Conservation (phyloP, 139 green algal genomes). For the Mesotaenium endlicherianum region DNA sequence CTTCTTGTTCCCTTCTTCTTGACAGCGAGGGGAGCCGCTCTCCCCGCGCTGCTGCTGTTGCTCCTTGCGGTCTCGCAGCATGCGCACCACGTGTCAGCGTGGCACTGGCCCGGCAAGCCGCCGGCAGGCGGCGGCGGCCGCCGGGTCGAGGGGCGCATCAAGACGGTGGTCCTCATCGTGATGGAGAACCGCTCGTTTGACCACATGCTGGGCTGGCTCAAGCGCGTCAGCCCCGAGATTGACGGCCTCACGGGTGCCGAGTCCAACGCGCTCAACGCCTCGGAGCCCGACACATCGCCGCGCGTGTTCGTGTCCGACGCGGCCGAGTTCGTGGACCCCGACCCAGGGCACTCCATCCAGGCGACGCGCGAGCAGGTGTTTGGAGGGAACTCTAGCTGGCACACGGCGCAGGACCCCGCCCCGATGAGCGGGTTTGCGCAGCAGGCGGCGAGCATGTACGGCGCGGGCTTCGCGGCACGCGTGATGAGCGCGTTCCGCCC, state of each 20-base stretch:
- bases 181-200: conserved; percentile 52
- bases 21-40: too few relatives aligned
- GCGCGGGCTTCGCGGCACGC: conserved; percentile 7
- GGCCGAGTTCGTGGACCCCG: conserved; percentile 40
- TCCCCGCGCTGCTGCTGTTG: too few relatives aligned
- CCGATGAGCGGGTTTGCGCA: conserved; percentile 45
- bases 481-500: conserved; percentile 42
- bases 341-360: conserved; percentile 44
- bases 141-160: conserved; percentile 13
- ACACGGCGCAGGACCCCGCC: not conserved
- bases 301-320: conserved; percentile 8
- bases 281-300: not conserved
- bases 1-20: too few relatives aligned
- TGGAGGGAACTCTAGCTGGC: not conserved
- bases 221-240: conserved; percentile 17
- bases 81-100: too few relatives aligned
- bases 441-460: conserved; percentile 26
- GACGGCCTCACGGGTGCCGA: conserved; percentile 41
- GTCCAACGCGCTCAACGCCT: conserved; percentile 35
- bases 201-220: conserved; percentile 42
- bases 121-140: too few relatives aligned
- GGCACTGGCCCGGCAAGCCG: too few relatives aligned
- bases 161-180: conserved; percentile 37
- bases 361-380: conserved; percentile 44
- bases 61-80: too few relatives aligned